phyloP scores from a whole-genome alignment of 1,139 yeast species.

The Pneumocystis oryctolagi region DNA sequence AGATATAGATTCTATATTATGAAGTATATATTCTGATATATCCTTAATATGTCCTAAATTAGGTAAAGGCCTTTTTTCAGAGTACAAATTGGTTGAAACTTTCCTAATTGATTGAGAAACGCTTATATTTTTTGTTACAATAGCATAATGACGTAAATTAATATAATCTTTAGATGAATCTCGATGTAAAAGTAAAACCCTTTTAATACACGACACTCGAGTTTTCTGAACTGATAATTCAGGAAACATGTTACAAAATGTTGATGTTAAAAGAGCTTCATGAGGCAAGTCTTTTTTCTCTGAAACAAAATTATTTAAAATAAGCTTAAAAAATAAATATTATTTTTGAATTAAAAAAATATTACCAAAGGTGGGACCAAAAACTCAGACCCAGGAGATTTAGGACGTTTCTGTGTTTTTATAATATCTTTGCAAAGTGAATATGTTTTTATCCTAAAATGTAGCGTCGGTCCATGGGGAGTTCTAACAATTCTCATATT shows the following conservation, averaged over 20 bases:
- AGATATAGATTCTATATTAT: constrained; percentile 62
- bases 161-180: constrained; percentile 51
- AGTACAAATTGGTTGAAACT: constrained; percentile 33
- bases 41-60: constrained; percentile 54
- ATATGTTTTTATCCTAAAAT: constrained; percentile 62
- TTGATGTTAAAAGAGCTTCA: constrained; percentile 72
- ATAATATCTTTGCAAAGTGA: constrained; percentile 75
- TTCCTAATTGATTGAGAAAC: constrained; percentile 68
- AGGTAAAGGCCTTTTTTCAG: constrained; percentile 49
- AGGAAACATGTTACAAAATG: constrained; percentile 92
- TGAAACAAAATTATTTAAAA: constrained; percentile 20
- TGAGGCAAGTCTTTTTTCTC: constrained; percentile 12
- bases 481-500: constrained; percentile 71
- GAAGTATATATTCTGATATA: constrained; percentile 69
- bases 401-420: constrained; percentile 52
- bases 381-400: constrained; percentile 48
- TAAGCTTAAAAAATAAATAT: constrained; percentile 10
- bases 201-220: constrained; percentile 58
- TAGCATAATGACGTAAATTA: constrained; percentile 79
- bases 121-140: constrained; percentile 75
- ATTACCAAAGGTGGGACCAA: constrained; percentile 77
- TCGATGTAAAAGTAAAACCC: constrained; percentile 56
- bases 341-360: constrained; percentile 65
- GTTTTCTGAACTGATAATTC: constrained; percentile 69
- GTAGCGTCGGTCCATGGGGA: constrained; percentile 89